Evolutionary conservation across 1,284 basidiomycete species (phyloP).

Genomic region (Cutaneotrichosporon cyanovorans): DNA sequence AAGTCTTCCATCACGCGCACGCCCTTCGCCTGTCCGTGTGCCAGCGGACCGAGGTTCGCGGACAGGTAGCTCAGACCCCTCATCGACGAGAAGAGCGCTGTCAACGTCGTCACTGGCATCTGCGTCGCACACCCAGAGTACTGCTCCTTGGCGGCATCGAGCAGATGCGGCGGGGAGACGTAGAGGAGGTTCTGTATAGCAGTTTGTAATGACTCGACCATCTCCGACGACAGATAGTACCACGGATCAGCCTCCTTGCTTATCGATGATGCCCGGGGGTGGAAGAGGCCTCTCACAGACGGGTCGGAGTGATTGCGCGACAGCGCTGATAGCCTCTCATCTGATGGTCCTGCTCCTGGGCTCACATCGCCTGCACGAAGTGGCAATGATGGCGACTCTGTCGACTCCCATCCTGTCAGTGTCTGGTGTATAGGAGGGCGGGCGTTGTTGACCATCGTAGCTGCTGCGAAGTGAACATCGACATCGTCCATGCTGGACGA

Average conservation of each 20-base stretch:
- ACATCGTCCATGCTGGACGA: conserved; percentile 15
- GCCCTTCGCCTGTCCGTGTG: conserved; percentile 14
- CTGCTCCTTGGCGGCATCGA: conserved; percentile 84
- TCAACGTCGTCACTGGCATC: conserved; percentile 73
- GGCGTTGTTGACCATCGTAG: neutral
- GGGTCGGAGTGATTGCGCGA: conserved; percentile 33
- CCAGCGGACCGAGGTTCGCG: conserved; percentile 54
- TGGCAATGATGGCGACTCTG: neutral
- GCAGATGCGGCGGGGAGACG: conserved; percentile 75
- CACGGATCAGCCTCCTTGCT: conserved; percentile 4
- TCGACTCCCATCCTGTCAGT: neutral
- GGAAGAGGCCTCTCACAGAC: conserved; percentile 24
- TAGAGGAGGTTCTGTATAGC: conserved; percentile 81
- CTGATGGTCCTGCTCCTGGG: neutral
- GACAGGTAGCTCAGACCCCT: conserved; percentile 84
- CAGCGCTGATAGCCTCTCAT: conserved; percentile 5
- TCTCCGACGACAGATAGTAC: conserved; percentile 53
- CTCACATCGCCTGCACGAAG: neutral
- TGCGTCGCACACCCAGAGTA: conserved; percentile 77
- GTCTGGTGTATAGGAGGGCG: neutral
- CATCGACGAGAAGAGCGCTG: conserved; percentile 80
- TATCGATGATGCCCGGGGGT: conserved; percentile 23
- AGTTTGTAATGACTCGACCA: conserved; percentile 79
- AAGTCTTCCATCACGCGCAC: conserved; percentile 38
- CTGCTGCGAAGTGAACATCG: neutral